Base-by-base conservation (phyloP, 73 alveolate genomes). In the Stentor roeselii region DNA sequence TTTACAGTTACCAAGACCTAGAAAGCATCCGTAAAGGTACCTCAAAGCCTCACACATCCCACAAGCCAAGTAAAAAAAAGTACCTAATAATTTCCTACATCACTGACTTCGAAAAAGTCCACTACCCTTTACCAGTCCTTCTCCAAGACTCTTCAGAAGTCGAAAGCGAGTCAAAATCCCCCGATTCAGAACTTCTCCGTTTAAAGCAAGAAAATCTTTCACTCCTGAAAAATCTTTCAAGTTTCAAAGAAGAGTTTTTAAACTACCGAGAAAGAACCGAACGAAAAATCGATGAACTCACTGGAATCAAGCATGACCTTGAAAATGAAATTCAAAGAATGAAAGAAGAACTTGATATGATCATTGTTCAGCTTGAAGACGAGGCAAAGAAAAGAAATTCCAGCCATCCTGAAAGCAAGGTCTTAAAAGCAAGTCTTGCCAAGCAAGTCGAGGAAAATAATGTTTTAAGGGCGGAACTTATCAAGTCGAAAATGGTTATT, bases 1-100 rank as follows among this genome's bases (percentile, higher is more conserved):
- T 88, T n/a, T 39, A 83, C 31, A 83, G 89, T 1, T 88, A 42
- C 60, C 41, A 88, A 82, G 93, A 88, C 75, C 78, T 88, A 6
- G 90, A 87, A 59, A 82, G 59, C 37, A 34, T 88, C 42, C 83
- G 80, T 27, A 67, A 67, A 1, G 37, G 37, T 1, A 15, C n/a
- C 21, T 27, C 41, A 21, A 27, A 27, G 2, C 11, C 41, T 27
- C 15, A 40, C 2, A 30, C 80, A 15, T 32, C 80, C 27, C 50
- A 15, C 41, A 67, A 34, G 41, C n/a, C 37, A 1, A 67, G 80
- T 32, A 67, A 67, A 21, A 67, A 67, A 67, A 21, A 32, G 37
- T 67, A 67, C 34, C 37, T 67, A 2, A 67, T 67, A 21, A 67
- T 67, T 32, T 21, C 41, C 80, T 32, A 67, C 2, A 67, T 67